A percentile compares a stretch with the other conserved stretches of the same genome.
These are phyloP conservation scores for Penicillium thymicola DNA, from an alignment of 2,329 filamentous ascomycete genomes.

Conservation along the genomic window DNA sequence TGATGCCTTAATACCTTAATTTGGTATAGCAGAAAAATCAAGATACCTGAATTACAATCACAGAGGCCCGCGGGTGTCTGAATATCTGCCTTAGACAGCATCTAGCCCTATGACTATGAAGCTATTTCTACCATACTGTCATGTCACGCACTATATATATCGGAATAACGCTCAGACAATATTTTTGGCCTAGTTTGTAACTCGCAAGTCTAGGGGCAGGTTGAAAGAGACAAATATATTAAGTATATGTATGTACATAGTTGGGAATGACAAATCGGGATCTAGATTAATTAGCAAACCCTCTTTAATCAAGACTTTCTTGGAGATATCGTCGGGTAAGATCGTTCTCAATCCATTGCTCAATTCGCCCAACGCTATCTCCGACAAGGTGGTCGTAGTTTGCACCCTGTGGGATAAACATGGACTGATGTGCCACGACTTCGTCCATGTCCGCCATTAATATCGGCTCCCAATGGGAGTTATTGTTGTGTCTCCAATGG, in stretches of 20 bases:
- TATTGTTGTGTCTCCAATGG: constrained; percentile 54
- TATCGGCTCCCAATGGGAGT: constrained; percentile 73
- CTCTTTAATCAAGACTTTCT: constrained; percentile 16
- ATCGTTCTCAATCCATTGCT: constrained; percentile 58
- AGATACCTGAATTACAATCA: too few species aligned
- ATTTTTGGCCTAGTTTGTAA: too few species aligned
- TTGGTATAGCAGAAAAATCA: too few species aligned
- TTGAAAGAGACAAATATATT: too few species aligned
- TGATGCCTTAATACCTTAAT: too few species aligned
- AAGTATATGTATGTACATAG: neutral
- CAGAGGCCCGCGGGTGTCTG: too few species aligned
- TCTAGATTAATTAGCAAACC: neutral
- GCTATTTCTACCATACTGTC: too few species aligned
- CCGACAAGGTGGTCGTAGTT: constrained; percentile 76
- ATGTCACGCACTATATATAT: too few species aligned
- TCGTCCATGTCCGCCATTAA: constrained; percentile 83
- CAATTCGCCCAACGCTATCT: constrained; percentile 65
- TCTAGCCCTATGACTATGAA: too few species aligned
- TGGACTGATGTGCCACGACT: constrained; percentile 76
- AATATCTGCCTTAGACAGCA: too few species aligned
- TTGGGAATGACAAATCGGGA: neutral
- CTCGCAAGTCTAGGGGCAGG: too few species aligned
- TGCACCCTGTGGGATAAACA: constrained; percentile 67
- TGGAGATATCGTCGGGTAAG: constrained; percentile 15
- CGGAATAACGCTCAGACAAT: too few species aligned